Percentiles rank a stretch among this genome's conserved stretches.
phyloP scores from a whole-genome alignment of 768 basidiomycete genomes.

The Lactifluus rugatus region DNA sequence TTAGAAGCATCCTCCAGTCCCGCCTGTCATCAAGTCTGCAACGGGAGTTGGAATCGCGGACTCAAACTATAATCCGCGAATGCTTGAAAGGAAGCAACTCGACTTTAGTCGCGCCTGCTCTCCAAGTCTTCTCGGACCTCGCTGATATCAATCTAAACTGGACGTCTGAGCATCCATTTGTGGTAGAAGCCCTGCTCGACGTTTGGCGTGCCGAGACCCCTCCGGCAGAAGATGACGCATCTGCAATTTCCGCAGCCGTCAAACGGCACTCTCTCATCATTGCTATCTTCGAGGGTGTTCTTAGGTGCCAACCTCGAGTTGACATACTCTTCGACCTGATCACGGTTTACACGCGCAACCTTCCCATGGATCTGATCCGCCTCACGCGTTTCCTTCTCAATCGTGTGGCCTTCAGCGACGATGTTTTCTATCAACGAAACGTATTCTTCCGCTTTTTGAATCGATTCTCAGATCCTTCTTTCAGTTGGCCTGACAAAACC shows the following conservation, averaged over 20 bases:
- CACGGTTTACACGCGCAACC: constrained; percentile 65
- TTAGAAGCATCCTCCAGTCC: constrained; percentile 74
- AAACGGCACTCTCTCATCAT: constrained; percentile 59
- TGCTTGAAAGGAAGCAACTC: constrained; percentile 44
- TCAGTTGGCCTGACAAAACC: constrained; percentile 69
- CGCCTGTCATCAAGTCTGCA: constrained; percentile 67
- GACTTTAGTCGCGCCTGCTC: constrained; percentile 51
- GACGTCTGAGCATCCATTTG: constrained; percentile 57
- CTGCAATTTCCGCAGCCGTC: constrained; percentile 40
- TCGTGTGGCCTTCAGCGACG: constrained; percentile 68
- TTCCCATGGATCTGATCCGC: constrained; percentile 72
- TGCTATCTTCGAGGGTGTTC: constrained; percentile 64
- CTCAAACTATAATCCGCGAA: constrained; percentile 40
- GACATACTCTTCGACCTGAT: constrained; percentile 86
- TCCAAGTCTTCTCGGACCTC: constrained; percentile 72
- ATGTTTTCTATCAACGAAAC: constrained; percentile 65
- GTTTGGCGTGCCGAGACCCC: constrained; percentile 57
- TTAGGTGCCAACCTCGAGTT: constrained; percentile 64
- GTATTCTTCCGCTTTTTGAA: constrained; percentile 75
- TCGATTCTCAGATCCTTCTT: constrained; percentile 62
- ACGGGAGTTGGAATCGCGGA: constrained; percentile 55
- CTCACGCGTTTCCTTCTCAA: constrained; percentile 79
- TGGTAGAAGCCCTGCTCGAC: constrained; percentile 59
- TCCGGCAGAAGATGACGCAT: constrained; percentile 26
- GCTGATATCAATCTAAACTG: constrained; percentile 56